These are phyloP conservation scores for Linum usitatissimum DNA, from an alignment of 345 rosid species.

Conservation along the genomic window DNA sequence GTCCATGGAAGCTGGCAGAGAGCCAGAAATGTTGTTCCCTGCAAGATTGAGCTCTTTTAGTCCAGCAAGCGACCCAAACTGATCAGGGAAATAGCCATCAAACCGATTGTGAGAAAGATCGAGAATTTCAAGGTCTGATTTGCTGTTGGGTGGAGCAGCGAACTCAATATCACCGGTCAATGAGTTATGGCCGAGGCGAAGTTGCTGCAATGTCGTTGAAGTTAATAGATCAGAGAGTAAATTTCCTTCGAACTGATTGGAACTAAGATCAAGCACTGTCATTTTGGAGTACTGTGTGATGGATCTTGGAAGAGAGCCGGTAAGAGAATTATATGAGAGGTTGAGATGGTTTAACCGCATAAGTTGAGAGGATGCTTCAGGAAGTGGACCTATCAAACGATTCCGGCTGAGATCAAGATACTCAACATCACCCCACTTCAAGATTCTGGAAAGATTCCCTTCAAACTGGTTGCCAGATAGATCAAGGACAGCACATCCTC, in stretches of 20 bases:
- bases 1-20: slow-evolving; percentile 69
- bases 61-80: slow-evolving; percentile 47
- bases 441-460: slow-evolving; percentile 66
- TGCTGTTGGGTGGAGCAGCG: slow-evolving; percentile 34
- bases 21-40: slow-evolving; percentile 74
- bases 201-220: slow-evolving; percentile 60
- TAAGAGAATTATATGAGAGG: slow-evolving; percentile 67
- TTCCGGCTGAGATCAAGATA: slow-evolving; percentile 88
- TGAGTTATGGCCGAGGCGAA: slow-evolving; percentile 57
- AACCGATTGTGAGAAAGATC: slow-evolving; percentile 78
- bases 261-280: slow-evolving; percentile 72
- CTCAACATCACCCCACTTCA: slow-evolving; percentile 73
- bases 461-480: slow-evolving; percentile 75
- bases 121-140: slow-evolving; percentile 47
- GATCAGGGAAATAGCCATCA: slow-evolving; percentile 61
- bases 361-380: slow-evolving; percentile 67
- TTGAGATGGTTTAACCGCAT: slow-evolving; percentile 84
- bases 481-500: slow-evolving; percentile 68
- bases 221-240: slow-evolving; percentile 49
- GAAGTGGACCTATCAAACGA: slow-evolving; percentile 56
- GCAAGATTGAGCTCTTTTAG: slow-evolving; percentile 70
- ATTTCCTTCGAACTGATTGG: slow-evolving; percentile 58
- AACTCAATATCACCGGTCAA: slow-evolving; percentile 49
- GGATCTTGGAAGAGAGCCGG: slow-evolving; percentile 51
- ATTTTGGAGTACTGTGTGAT: slow-evolving; percentile 68